Evolutionary conservation across 805 yeast species (phyloP).

Genomic region (Yarrowia sp.): DNA sequence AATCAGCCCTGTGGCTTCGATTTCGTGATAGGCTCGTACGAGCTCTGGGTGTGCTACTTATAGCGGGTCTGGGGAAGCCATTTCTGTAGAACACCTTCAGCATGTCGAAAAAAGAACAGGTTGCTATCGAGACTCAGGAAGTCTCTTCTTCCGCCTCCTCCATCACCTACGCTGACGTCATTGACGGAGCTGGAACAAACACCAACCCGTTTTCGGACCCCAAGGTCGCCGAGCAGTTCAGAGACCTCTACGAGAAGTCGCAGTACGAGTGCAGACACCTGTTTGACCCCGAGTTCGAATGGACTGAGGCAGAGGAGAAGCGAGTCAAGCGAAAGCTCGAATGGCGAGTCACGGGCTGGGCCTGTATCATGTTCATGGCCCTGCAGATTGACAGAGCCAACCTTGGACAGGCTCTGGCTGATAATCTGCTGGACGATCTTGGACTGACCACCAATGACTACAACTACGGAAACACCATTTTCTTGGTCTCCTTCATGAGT

Average conservation of each 20-base stretch:
- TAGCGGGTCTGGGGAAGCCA: background rate
- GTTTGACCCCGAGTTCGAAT: slow-evolving; percentile 57
- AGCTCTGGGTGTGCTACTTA: background rate
- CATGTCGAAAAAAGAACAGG: slow-evolving; percentile 11
- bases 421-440: slow-evolving; percentile 53
- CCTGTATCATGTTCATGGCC: slow-evolving; percentile 58
- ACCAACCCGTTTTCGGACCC: slow-evolving; percentile 44
- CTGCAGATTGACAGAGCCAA: slow-evolving; percentile 60
- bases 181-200: background rate
- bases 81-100: background rate
- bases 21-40: background rate
- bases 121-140: background rate
- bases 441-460: slow-evolving; percentile 54
- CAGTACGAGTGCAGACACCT: slow-evolving; percentile 54
- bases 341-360: slow-evolving; percentile 54
- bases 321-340: slow-evolving; percentile 53
- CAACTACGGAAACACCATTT: slow-evolving; percentile 59
- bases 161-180: background rate
- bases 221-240: slow-evolving; percentile 47
- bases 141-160: slow-evolving; percentile 1
- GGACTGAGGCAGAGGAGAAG: slow-evolving; percentile 54
- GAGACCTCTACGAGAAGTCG: slow-evolving; percentile 47
- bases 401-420: slow-evolving; percentile 57
- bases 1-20: background rate
- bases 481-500: slow-evolving; percentile 51